Base-by-base conservation (phyloP, 345 rosid species). In the Aquilaria yunnanensis region DNA sequence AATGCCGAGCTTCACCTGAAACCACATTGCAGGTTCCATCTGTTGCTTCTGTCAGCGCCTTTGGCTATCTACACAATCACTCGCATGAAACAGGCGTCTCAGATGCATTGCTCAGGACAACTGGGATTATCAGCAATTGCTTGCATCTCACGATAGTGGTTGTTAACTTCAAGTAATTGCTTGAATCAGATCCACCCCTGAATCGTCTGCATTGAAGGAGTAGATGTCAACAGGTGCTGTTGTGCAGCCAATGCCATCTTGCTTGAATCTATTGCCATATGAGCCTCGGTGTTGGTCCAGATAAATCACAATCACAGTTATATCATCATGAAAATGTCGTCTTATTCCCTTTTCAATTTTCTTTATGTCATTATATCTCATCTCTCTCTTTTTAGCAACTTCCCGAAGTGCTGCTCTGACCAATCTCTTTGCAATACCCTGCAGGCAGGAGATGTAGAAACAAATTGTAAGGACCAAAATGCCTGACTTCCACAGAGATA, bases 261-360 rank as follows among this genome's bases (percentile, higher is more conserved):
- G 67, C 56, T 76, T 62, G 43, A 45, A 55, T 71, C 67, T 77
- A 43, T 69, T 12, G 10, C 43, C 53, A 1, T 78, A 14, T 14
- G 80, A 58, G 65, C 62, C 61, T 62, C 68, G 77, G 1, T 75
- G 73, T 68, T 84, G 91, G 66, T 92, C 97, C 8, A 89, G 89
- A 59, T 81, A 88, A 43, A 88, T 75, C 32, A 88, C 96, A 48
- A 88, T 56, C 60, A 85, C 96, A 0, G 89, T 88, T 49, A 88
- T 83, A 57, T 88, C 92, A 8, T 88, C 96, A 10, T 88, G 92
- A 67, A 85, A 88, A 74, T 88, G 89, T 4, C 96, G 85, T 68
- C 96, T 75, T 62, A 78, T 56, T 47, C 96, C 96, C 68, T 51
- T 83, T 29, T 74, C 74, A 0, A 88, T 78, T 60, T 81, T 81